Evolutionary conservation across 225 moss, liverwort and hornwort genomes (phyloP), one percentile per base, ranked within the genome.

Genomic region (Sphagnum contortum): DNA sequence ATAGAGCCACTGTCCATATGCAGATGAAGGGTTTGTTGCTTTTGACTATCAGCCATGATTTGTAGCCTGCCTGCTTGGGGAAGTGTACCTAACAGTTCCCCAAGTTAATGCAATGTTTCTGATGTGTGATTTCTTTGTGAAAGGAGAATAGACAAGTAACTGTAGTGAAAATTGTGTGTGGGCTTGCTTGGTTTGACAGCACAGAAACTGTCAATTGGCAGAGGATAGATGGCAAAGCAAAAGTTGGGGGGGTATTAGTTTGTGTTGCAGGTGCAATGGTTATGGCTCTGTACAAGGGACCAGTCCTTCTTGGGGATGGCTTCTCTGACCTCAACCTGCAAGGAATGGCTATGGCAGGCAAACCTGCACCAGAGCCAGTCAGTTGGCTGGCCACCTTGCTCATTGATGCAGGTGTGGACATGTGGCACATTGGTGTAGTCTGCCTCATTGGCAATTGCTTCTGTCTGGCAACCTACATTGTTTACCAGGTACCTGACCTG

Each of bases 331-430:
- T 79, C 52, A 73, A 88, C 77, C 67, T 80, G 64, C 68, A 87
- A 69, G 83, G 85, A 49, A 51, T 81, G 66, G 90, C 93, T 45
- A 61, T 89, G 59, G 83, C 83, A 75, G 96, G 89, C 69, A 98
- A 89, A 69, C 85, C 90, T 69, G 92, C 96, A 63, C 93, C 90
- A 60, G 96, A 93, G 82, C 93, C 96, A 65, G 75, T 80, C 59
- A 87, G 96, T 61, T 89, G 88, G 90, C 64, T 98, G 74, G 85
- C 82, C 73, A 75, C 79, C 46, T 80, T 86, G 48, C 66, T 98
- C 53, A 47, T 93, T 64, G 87, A 78, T 57, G 53, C 82, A 55
- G 91, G 91, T 66, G 68, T 98, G n/a, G 82, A 93, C 48, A 75
- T 85, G 65, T 85, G 85, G 87, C 96, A 81, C 53, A 52, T 93